Percentiles rank a stretch among this genome's conserved stretches.
These are phyloP conservation scores for Penicillium nucicola DNA, from an alignment of 495 filamentous ascomycete genomes.

Conservation along the genomic window DNA sequence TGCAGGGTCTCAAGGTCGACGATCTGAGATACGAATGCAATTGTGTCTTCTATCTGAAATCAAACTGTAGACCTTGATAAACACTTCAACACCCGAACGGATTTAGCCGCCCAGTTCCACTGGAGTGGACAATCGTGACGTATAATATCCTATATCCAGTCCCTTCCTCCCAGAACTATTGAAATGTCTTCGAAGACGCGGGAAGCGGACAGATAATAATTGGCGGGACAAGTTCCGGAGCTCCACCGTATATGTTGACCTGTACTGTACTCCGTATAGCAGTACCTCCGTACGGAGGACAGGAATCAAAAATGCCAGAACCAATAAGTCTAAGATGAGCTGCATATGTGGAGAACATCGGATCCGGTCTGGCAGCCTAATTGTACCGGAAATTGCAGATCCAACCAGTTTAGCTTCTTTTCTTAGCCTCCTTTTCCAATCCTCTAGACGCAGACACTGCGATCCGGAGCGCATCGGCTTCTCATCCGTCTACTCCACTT, in stretches of 20 bases:
- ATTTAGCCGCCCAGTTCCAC: no score
- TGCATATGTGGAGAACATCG: slow-evolving; percentile 10
- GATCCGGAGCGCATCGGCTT: no score
- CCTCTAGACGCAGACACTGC: no score
- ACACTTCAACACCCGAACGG: background rate
- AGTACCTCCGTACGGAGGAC: no score
- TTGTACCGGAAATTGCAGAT: background rate
- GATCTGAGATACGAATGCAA: background rate
- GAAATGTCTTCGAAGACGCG: background rate
- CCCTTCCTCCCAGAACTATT: no score
- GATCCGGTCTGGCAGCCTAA: slow-evolving; percentile 1
- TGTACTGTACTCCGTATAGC: no score
- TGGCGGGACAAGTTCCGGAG: slow-evolving; percentile 2
- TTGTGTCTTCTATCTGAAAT: background rate
- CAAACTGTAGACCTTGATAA: background rate
- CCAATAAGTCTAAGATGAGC: slow-evolving; percentile 2
- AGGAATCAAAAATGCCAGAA: no score
- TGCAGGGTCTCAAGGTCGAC: background rate
- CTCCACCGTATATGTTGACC: no score
- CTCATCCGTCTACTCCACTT: background rate
- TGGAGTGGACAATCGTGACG: no score
- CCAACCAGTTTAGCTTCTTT: no score
- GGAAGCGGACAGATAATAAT: background rate
- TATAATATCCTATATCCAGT: background rate
- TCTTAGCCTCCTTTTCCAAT: no score